phyloP scores from a whole-genome alignment of 2,329 filamentous ascomycete genomes.

The Fusarium buxicola region DNA sequence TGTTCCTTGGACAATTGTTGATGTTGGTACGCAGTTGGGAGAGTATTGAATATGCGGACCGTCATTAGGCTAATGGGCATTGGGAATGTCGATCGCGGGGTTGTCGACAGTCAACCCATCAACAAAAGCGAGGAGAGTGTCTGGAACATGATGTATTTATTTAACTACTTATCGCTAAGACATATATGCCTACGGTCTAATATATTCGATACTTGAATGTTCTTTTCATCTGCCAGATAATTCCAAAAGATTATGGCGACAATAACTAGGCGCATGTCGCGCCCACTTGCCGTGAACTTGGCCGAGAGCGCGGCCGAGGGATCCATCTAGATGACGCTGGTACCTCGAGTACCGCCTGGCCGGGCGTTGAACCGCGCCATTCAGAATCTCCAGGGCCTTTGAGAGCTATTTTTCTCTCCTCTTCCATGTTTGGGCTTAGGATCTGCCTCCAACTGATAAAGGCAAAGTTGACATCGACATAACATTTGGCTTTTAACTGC shows the following conservation, averaged over 20 bases:
- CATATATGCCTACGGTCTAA: too few species aligned
- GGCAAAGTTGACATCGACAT: too few species aligned
- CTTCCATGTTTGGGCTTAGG: constrained; percentile 1
- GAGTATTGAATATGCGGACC: too few species aligned
- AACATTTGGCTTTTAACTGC: background rate
- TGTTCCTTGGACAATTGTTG: background rate
- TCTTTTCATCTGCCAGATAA: background rate
- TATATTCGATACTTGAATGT: background rate
- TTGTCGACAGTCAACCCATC: background rate
- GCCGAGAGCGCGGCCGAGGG: constrained; percentile 44
- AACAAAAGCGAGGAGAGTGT: background rate
- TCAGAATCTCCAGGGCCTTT: constrained; percentile 18
- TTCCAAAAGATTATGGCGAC: background rate
- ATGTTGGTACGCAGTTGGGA: too few species aligned
- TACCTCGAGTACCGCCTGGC: constrained; percentile 19
- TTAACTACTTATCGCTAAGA: background rate
- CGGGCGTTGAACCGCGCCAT: constrained; percentile 40
- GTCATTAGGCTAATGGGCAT: background rate
- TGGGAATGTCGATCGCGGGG: background rate
- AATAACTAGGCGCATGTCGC: constrained; percentile 11
- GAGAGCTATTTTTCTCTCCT: constrained; percentile 25
- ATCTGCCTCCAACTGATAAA: background rate
- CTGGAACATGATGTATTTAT: too few species aligned
- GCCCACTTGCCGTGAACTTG: constrained; percentile 32
- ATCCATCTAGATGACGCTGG: constrained; percentile 22